These are phyloP conservation scores for Populus hybrid DNA, from an alignment of 441 rosid species.

Conservation along the genomic window DNA sequence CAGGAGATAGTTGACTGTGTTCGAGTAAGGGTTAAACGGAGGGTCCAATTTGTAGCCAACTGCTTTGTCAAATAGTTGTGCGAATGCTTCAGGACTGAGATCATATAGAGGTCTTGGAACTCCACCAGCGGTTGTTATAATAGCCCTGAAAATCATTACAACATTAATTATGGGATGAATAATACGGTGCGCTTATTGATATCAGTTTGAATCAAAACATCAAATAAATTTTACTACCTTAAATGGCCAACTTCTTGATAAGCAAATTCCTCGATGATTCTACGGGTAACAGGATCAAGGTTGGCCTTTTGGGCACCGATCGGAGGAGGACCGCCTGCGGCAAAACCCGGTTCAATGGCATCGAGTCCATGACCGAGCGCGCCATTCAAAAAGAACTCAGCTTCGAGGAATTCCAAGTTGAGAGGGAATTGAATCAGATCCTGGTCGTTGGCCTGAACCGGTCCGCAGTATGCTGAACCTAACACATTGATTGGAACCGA, in stretches of 20 bases:
- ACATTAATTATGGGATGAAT: too few relatives aligned
- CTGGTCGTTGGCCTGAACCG: constrained; percentile 30
- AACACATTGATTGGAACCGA: neutral
- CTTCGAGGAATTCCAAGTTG: constrained; percentile 61
- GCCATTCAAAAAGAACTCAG: constrained; percentile 48
- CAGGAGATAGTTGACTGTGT: constrained; percentile 46
- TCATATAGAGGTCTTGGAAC: constrained; percentile 47
- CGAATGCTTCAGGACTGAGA: constrained; percentile 38
- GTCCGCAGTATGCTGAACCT: constrained; percentile 17
- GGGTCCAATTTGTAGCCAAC: constrained; percentile 42
- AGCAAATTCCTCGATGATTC: constrained; percentile 55
- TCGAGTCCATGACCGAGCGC: constrained; percentile 55
- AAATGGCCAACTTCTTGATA: constrained; percentile 67
- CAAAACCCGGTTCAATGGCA: constrained; percentile 28
- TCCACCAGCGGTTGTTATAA: constrained; percentile 44
- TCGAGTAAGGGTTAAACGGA: constrained; percentile 39
- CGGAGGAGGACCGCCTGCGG: constrained; percentile 57
- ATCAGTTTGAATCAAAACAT: too few relatives aligned
- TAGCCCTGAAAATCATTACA: constrained; percentile 39
- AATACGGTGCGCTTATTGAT: too few relatives aligned
- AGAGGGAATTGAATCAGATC: constrained; percentile 46
- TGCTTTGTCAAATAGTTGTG: constrained; percentile 38
- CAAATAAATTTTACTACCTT: constrained; percentile 25
- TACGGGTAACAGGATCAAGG: constrained; percentile 36
- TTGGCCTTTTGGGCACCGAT: constrained; percentile 43